Evolutionary conservation across 2,329 filamentous ascomycete genomes (phyloP), one percentile per base, ranked within the genome.

Genomic region (Beauveria sp.): DNA sequence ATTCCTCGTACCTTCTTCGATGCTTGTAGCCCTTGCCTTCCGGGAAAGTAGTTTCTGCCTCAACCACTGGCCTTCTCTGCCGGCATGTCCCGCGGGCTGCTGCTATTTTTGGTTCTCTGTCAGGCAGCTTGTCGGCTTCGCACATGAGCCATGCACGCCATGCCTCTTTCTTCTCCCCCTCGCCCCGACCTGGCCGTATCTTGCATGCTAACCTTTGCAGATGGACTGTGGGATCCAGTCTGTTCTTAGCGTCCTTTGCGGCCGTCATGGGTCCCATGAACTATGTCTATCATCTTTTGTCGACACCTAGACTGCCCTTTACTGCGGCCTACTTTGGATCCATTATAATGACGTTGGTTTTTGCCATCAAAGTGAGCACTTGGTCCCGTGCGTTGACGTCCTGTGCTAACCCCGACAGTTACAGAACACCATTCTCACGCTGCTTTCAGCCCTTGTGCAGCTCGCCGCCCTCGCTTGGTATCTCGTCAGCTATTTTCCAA

Each of bases 401-500:
- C 24, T 12, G 45, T 53, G 49, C 63, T 66, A 54, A 66, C 64
- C 64, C 59, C 45, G 58, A 62, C 69, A 96, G 92, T 86, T 96
- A 66, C 89, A 89, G 73, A 93, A 83, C 72, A 92, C 90, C 46
- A 77, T 96, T 65, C 84, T 98, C 66, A 98, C 95, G 18, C 80
- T 98, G 60, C 79, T 97, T 65, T 89, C 92, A 24, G 87, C 91
- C 64, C 82, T 97, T 64, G 78, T 93, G 67, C 95, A 99, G 74
- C 81, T 98, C 60, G 87, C 88, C 59, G 90, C 89, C 65, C 80
- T 98, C 66, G 66, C 91, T 52, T 98, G 93, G 93, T 98, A 98
- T 77, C 82, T 97, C 52, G 87, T 98, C 74, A 96, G 91, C 76
- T 99, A 99, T 75, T 98, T 98, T 70, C 95, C 95, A 28, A 96